Evolutionary conservation across 768 basidiomycete species (phyloP).

Genomic region (Suillus variegatus): DNA sequence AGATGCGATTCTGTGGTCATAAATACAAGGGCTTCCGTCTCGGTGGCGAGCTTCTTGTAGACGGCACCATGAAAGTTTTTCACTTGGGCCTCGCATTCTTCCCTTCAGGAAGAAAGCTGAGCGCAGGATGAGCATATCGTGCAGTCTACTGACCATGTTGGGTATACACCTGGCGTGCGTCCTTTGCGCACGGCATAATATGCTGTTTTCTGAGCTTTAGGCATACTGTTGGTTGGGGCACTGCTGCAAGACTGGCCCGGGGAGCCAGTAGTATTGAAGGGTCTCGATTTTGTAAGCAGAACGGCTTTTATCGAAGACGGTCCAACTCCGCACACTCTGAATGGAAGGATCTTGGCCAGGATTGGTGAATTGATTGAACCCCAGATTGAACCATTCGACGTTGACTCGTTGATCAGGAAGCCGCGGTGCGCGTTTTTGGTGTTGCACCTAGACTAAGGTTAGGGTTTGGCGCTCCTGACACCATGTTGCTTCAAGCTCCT

Average conservation of each 20-base stretch:
- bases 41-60: conserved; percentile 67
- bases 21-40: conserved; percentile 61
- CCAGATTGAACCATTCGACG: background rate
- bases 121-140: background rate
- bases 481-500: background rate
- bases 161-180: conserved; percentile 62
- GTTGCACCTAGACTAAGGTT: conserved; percentile 5
- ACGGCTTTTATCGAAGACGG: background rate
- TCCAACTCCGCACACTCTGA: background rate
- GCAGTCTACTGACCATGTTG: conserved; percentile 57
- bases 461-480: background rate
- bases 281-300: background rate
- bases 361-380: conserved; percentile 7
- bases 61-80: conserved; percentile 61
- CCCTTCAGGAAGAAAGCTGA: conserved; percentile 43
- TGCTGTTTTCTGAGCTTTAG: conserved; percentile 41
- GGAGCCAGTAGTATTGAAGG: background rate
- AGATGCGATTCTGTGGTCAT: conserved; percentile 35
- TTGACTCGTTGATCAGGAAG: background rate
- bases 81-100: conserved; percentile 68
- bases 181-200: conserved; percentile 81
- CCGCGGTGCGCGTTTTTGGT: background rate
- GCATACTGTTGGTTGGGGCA: conserved; percentile 26
- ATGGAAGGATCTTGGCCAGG: conserved; percentile 10
- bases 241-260: background rate